Conservation (phyloP, 768 basidiomycete species). For the Leccinum rimulosum region DNA sequence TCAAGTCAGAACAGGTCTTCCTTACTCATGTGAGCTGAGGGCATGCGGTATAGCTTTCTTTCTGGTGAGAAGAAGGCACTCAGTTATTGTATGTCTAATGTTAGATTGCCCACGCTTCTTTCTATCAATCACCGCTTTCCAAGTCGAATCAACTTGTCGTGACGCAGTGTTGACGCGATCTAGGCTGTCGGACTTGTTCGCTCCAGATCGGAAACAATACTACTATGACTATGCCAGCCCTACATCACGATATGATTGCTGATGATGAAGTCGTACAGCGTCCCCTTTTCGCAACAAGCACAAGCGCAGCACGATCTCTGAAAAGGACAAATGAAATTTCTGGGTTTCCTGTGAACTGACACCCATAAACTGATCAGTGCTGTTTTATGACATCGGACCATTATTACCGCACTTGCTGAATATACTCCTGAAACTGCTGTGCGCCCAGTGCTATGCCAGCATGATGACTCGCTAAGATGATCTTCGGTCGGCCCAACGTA, state of each 20-base stretch:
- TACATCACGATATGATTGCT: not conserved
- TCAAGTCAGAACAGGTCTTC: not conserved
- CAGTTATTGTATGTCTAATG: not conserved
- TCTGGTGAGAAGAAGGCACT: not conserved
- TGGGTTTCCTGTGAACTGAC: conserved; percentile 1
- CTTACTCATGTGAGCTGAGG: conserved; percentile 12
- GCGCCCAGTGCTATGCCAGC: not conserved
- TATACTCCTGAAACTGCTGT: conserved; percentile 18
- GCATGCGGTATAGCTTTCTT: conserved; percentile 5
- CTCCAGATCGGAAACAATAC: conserved; percentile 8
- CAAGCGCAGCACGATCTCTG: conserved; percentile 4
- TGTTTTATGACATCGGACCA: not conserved
- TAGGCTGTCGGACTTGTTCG: conserved; percentile 2
- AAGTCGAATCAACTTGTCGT: conserved; percentile 9
- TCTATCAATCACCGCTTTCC: conserved; percentile 2
- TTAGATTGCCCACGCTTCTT: conserved; percentile 13
- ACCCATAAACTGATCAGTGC: not conserved
- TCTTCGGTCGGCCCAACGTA: not conserved
- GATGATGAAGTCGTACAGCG: conserved; percentile 4
- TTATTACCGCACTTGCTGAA: not conserved
- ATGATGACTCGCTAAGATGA: not conserved
- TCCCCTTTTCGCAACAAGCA: not conserved
- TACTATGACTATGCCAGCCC: conserved; percentile 8
- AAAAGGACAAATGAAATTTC: not conserved
- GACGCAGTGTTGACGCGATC: conserved; percentile 9